Evolutionary conservation across 1,284 basidiomycete genomes (phyloP).

Genomic region (Sporisorium sorghi): DNA sequence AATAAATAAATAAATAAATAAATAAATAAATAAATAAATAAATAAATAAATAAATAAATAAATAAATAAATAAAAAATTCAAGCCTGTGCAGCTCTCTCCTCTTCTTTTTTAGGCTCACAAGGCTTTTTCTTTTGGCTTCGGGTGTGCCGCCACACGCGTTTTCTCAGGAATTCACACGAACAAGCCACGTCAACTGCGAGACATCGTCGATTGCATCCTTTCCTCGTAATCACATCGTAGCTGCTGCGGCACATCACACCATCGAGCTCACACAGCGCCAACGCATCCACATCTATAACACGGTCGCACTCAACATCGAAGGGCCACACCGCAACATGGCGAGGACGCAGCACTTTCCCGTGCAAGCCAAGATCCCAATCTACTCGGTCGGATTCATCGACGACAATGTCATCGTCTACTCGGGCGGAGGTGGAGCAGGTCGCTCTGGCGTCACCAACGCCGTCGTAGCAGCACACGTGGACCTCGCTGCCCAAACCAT

Average conservation of each 20-base stretch:
- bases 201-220: not conserved
- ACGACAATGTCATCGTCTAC: slow-evolving; percentile 58
- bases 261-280: not conserved
- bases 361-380: slow-evolving; percentile 58
- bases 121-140: not conserved
- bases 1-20: no score
- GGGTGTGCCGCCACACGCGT: slow-evolving; percentile 3
- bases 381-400: slow-evolving; percentile 62
- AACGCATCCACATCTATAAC: not conserved
- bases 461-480: slow-evolving; percentile 52
- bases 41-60: no score
- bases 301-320: not conserved
- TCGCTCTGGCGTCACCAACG: slow-evolving; percentile 63
- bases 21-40: no score
- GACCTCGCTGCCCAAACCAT: slow-evolving; percentile 32
- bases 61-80: no score
- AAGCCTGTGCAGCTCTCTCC: no score
- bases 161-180: slow-evolving; percentile 1
- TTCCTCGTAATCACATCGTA: not conserved
- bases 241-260: not conserved
- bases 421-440: slow-evolving; percentile 66
- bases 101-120: not conserved
- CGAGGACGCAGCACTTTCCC: slow-evolving; percentile 51
- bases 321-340: slow-evolving; percentile 19
- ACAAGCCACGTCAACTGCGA: slow-evolving; percentile 5